Conservation (phyloP, 305 asterid species). For the Solanum chacoense region DNA sequence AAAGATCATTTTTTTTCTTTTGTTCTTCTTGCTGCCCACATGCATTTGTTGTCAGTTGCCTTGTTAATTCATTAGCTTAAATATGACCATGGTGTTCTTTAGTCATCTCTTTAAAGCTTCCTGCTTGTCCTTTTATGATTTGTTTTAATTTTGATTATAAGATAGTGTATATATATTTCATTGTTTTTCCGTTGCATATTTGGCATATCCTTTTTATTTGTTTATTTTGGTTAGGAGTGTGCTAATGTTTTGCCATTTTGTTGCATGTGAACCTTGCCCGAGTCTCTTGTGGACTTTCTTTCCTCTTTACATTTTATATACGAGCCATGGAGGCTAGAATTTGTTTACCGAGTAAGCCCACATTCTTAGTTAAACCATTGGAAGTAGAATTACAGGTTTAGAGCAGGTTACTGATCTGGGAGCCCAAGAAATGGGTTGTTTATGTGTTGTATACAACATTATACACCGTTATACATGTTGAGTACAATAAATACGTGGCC, state of each 20-base stretch:
- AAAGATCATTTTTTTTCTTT: too few relatives aligned
- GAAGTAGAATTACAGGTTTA: neutral
- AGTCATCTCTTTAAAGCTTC: too few relatives aligned
- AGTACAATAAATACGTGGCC: neutral
- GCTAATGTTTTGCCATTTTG: neutral
- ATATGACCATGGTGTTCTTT: too few relatives aligned
- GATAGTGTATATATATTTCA: too few relatives aligned
- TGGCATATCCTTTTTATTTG: too few relatives aligned
- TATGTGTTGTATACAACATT: neutral
- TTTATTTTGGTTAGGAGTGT: too few relatives aligned
- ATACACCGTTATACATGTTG: neutral
- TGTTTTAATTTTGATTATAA: too few relatives aligned
- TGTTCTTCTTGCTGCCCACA: too few relatives aligned
- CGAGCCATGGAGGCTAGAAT: neutral
- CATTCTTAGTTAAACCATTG: neutral
- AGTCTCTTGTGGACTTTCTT: neutral
- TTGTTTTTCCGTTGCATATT: too few relatives aligned
- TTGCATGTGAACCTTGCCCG: neutral
- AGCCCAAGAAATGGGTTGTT: neutral
- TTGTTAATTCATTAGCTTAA: too few relatives aligned
- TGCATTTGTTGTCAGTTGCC: too few relatives aligned
- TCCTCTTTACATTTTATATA: neutral
- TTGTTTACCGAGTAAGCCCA: neutral
- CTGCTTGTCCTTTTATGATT: too few relatives aligned
- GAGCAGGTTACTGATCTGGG: neutral